A percentile compares a stretch with the other conserved stretches of the same genome.
Evolutionary conservation across 768 basidiomycete species (phyloP).

Genomic region (Lactarius hatsudake): DNA sequence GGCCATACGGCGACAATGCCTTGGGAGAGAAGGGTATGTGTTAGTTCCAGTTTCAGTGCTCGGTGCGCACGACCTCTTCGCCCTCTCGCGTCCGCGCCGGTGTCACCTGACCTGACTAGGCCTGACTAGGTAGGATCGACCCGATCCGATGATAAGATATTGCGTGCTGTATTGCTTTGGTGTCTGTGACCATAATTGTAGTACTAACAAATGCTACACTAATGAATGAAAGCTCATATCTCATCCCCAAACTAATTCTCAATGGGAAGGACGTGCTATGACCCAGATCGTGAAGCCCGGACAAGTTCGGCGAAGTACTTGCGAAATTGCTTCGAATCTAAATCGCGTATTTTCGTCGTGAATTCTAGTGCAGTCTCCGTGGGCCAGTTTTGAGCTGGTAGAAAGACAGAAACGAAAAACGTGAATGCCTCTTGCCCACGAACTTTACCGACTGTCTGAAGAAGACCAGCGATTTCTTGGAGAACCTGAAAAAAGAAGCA

Average conservation of each 20-base stretch:
- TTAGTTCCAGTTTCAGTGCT: neutral
- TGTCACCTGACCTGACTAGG: slow-evolving; percentile 12
- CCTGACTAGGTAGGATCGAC: slow-evolving; percentile 3
- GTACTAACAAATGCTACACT: slow-evolving; percentile 16
- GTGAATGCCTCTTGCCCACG: slow-evolving; percentile 81
- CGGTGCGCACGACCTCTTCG: neutral
- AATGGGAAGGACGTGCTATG: slow-evolving; percentile 16
- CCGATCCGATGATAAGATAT: slow-evolving; percentile 4
- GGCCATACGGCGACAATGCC: slow-evolving; percentile 30
- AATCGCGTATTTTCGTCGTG: slow-evolving; percentile 65
- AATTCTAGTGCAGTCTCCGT: slow-evolving; percentile 74
- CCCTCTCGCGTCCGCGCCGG: slow-evolving; percentile 11
- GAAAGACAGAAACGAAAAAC: slow-evolving; percentile 73
- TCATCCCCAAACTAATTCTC: neutral
- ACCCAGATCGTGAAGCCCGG: slow-evolving; percentile 54
- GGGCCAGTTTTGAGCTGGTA: slow-evolving; percentile 90
- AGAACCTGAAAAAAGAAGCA: slow-evolving; percentile 56
- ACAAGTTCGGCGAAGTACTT: slow-evolving; percentile 89
- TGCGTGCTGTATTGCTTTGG: slow-evolving; percentile 1
- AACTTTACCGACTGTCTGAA: slow-evolving; percentile 74
- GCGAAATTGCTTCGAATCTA: slow-evolving; percentile 73
- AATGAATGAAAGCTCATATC: slow-evolving; percentile 4
- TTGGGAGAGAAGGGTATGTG: neutral
- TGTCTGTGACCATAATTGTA: neutral
- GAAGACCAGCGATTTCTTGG: slow-evolving; percentile 81